Evolutionary conservation across 2,329 filamentous ascomycete species (phyloP), one percentile per base, ranked within the genome.

Genomic region (Massarina eburnea): DNA sequence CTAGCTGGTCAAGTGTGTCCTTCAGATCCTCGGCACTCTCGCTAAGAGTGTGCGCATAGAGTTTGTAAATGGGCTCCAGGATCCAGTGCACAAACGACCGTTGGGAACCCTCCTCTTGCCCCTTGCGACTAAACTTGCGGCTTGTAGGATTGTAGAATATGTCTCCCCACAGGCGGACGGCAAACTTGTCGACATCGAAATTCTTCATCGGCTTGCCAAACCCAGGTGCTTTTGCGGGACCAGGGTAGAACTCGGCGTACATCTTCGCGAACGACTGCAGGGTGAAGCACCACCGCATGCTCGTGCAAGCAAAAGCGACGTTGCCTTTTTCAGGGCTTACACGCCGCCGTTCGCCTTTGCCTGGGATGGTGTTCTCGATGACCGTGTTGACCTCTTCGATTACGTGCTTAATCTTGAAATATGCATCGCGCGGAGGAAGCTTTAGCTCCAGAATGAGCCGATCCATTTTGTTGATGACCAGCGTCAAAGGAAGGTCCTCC

Each of bases 401-500:
- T n/a, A 96, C 91, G 69, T 97, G 91, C 74, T 96, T 97, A 43
- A 99, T 78, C 78, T 99, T 99, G 79, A 96, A 97, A 74, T 99
- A 99, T 10, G 94, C 94, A 67, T 99, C 94, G 55, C 85, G 89
- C 2, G 94, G 94, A 2, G 94, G 94, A 12, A 99, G 80, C 70
- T 95, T 95, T 40, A 99, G 78, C 73, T 99, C 94, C 36, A 99
- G 73, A 51, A 99, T 96, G 49, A 99, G 75, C 19, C 94, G 85
- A 62, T 99, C 94, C 84, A 99, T 87, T 76, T 99, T 99, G 80
- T 97, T 99, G 73, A 99, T 81, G 45, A 99, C 84, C 50, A 99
- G 76, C 0, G 90, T 94, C 57, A 99, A 74, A 1, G 94, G 92
- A 4, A 97, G 78, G 59, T 91, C 89, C 67, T 96, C 89, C 21